Conservation (phyloP, 495 filamentous ascomycete genomes). For the Trichoderma orchidacearum region DNA sequence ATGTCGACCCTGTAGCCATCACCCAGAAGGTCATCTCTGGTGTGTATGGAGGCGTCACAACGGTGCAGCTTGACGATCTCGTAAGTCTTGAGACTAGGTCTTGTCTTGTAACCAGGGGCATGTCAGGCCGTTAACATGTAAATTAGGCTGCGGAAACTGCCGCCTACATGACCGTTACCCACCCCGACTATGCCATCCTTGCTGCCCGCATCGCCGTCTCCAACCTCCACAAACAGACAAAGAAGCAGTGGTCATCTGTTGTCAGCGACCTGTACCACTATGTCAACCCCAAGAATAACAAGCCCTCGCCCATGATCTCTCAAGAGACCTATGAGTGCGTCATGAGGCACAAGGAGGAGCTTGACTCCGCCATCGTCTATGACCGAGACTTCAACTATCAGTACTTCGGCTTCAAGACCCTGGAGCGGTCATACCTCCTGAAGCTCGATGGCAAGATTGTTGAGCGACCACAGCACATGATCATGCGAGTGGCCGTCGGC, state of each 20-base stretch:
- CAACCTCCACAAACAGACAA: constrained; percentile 99
- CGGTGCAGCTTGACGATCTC: constrained; percentile 88
- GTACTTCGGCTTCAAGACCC: constrained; percentile 98
- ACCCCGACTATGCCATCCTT: constrained; percentile 97
- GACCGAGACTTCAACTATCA: constrained; percentile 99
- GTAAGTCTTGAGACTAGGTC: constrained; percentile 42
- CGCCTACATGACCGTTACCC: constrained; percentile 98
- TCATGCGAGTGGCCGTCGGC: constrained; percentile 96
- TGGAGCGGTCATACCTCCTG: constrained; percentile 93
- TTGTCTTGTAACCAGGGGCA: not conserved
- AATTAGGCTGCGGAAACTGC: constrained; percentile 90
- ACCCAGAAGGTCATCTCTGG: constrained; percentile 98
- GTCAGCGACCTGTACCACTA: constrained; percentile 91
- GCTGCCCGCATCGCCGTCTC: constrained; percentile 97
- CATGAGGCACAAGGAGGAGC: constrained; percentile 87
- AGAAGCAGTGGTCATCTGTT: constrained; percentile 96
- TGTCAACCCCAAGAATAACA: constrained; percentile 85
- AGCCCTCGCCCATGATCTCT: constrained; percentile 83
- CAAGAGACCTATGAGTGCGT: constrained; percentile 76
- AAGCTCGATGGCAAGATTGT: constrained; percentile 86
- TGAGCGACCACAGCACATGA: constrained; percentile 95
- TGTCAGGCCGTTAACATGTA: constrained; percentile 3
- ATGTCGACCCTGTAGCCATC: constrained; percentile 95
- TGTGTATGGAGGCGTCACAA: constrained; percentile 97
- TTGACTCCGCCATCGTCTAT: constrained; percentile 98